Percentiles rank a stretch among this genome's conserved stretches.
Evolutionary conservation across 2,329 filamentous ascomycete species (phyloP).

Genomic region (Daldinia sp.): DNA sequence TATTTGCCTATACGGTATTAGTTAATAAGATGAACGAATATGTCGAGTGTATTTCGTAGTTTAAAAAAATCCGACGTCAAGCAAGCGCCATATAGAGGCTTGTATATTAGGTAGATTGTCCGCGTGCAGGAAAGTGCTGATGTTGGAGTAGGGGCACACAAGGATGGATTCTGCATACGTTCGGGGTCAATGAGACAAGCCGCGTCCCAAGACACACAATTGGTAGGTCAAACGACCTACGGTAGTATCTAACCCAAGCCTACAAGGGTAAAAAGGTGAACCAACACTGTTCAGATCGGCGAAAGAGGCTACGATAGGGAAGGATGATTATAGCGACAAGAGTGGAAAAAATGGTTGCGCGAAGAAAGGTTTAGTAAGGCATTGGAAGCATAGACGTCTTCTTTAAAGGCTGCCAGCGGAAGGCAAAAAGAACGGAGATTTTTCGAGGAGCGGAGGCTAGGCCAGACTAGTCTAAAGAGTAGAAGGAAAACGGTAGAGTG

Average conservation of each 20-base stretch:
- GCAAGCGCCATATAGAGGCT: not conserved
- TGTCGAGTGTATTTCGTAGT: not conserved
- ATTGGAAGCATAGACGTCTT: conserved; percentile 1
- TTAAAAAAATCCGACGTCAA: not conserved
- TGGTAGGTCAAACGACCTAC: conserved; percentile 36
- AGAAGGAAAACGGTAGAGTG: not conserved
- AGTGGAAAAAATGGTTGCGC: not conserved
- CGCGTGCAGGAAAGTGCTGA: conserved; percentile 15
- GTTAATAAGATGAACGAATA: conserved; percentile 1
- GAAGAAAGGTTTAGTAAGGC: not conserved
- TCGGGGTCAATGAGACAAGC: conserved; percentile 32
- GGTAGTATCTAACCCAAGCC: conserved; percentile 29
- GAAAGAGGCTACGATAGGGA: conserved; percentile 6
- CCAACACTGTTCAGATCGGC: conserved; percentile 11
- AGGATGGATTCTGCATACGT: conserved; percentile 37
- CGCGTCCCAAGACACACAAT: conserved; percentile 26
- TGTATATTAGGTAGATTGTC: conserved; percentile 10
- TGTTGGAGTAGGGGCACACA: conserved; percentile 38
- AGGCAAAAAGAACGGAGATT: conserved; percentile 1
- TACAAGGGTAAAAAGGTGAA: conserved; percentile 5
- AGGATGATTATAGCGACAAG: not conserved
- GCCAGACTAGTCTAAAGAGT: not conserved
- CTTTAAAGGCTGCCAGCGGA: not conserved
- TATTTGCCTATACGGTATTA: conserved; percentile 10
- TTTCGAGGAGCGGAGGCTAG: not conserved